Evolutionary conservation across 805 yeast species (phyloP).

Genomic region (Yamadazyma laniorum): DNA sequence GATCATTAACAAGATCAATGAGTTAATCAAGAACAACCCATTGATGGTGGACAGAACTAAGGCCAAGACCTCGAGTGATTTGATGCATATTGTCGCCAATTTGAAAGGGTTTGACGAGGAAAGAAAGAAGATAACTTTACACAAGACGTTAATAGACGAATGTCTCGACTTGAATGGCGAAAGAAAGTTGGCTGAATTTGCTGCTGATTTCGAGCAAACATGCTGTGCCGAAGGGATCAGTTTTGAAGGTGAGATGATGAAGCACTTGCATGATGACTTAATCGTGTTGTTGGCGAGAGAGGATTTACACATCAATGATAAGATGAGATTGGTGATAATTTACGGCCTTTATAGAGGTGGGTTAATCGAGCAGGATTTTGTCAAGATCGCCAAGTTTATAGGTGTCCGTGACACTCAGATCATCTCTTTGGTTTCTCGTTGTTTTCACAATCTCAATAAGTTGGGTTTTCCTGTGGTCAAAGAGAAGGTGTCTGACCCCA

Average conservation of each 20-base stretch:
- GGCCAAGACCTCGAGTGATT: slow-evolving; percentile 65
- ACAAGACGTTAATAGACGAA: slow-evolving; percentile 60
- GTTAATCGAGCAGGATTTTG: slow-evolving; percentile 66
- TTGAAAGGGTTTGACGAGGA: slow-evolving; percentile 66
- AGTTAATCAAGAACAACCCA: slow-evolving; percentile 70
- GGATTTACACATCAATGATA: slow-evolving; percentile 57
- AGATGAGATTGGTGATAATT: slow-evolving; percentile 67
- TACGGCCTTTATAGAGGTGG: slow-evolving; percentile 86
- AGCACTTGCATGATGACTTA: slow-evolving; percentile 59
- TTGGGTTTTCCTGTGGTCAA: slow-evolving; percentile 60
- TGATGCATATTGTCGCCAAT: slow-evolving; percentile 72
- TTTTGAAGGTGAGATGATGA: slow-evolving; percentile 62
- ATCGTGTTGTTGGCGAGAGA: slow-evolving; percentile 52
- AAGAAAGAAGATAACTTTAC: slow-evolving; percentile 57
- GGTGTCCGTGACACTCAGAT: slow-evolving; percentile 46
- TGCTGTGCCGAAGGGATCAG: slow-evolving; percentile 71
- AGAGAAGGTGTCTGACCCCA: slow-evolving; percentile 36
- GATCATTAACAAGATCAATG: slow-evolving; percentile 56
- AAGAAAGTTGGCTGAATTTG: slow-evolving; percentile 57
- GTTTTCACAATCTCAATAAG: slow-evolving; percentile 39
- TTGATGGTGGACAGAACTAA: slow-evolving; percentile 66
- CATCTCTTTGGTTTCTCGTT: slow-evolving; percentile 55
- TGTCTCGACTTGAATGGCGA: slow-evolving; percentile 60
- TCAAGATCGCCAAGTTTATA: slow-evolving; percentile 60
- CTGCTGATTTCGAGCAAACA: slow-evolving; percentile 84